Base-by-base conservation (phyloP, 768 basidiomycete species). In the Brasilioporus rufonigricans region DNA sequence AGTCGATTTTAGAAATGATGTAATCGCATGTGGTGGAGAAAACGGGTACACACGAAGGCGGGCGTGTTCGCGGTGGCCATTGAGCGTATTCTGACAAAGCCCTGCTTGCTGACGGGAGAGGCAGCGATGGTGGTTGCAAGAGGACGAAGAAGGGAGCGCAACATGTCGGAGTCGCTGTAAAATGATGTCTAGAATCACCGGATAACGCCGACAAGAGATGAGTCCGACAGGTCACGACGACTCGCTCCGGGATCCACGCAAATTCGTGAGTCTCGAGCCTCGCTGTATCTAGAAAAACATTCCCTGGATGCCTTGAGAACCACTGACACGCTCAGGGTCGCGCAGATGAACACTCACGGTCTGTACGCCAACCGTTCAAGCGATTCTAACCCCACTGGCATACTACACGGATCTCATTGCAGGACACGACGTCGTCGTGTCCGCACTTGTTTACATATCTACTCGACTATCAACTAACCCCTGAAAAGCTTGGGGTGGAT, bases 11-110 rank as follows among this genome's bases (percentile, higher is more conserved):
- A 51, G 48, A 19, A 14, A 35, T 4, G 2, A 45, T 23, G 45
- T 2, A 18, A 16, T 4, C 12, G 13, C 11, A 32, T 23, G 18
- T 46, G n/a, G 29, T 19, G 11, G 8, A 0, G 29, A 45, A 24
- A 41, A 39, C 47, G 13, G 23, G 55, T 4, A 77, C 85, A 18
- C 61, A 86, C 87, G 58, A 82, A 89, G 56, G 79, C 80, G 8
- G 84, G 83, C 24, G 83, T 87, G 64, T 66, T 73, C 39, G 74
- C 64, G 21, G 80, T 78, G 61, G 86, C 82, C 86, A 88, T 89
- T 65, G 74, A 76, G 65, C 81, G 75, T 52, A 63, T 51, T 57
- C 55, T 62, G 38, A 44, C 32, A 23, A 43, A 4, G 45, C 40
- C 29, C 18, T 48, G 55, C 23, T 48, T 61, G 46, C 46, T 53